Evolutionary conservation across 2,329 filamentous ascomycete genomes (phyloP), one percentile per base, ranked within the genome.

Genomic region (Aotearoamyces nothofagi): DNA sequence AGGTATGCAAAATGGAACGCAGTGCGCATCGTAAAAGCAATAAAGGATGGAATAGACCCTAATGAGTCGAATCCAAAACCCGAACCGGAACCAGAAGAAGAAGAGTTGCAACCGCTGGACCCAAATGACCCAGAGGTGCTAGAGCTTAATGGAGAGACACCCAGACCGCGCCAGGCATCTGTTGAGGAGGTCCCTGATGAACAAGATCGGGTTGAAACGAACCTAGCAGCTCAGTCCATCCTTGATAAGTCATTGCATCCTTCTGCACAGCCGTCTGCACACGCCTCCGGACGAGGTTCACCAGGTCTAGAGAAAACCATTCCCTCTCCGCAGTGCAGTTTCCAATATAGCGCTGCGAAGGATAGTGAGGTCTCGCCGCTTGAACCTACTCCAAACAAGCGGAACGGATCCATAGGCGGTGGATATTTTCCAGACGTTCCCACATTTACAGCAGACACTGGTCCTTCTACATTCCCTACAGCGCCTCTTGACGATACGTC

Each of bases 1-100:
- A 94, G 92, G 52, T 98, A 82, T 50, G 84, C 87, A 23, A 98
- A 96, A 54, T 98, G 82, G 66, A 92, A 96, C 51, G 86, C 87
- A 2, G 60, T 87, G 19, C 72, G 90, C 33, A 98, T 98, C 46
- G 64, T 80, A 10, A 93, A 82, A 54, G 90, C 90, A 8, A 68
- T 94, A 45, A 90, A 86, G 46, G 80, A 86, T 22, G 84, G 84
- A 30, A 77, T 81, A 39, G 86, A 98, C 47, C 90, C 90, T 3
- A 98, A 98, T 53, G 72, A 78, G 31, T 79, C 81, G 5, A 96
- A 96, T 46, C 87, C 87, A 0, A 70, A 69, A 32, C 63, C 58
- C 4, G 61, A 74, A 30, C 52, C 57, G 6, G 54, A 58, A 17
- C 44, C 54, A 12, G 60, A 64, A 24, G 57, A 58, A 12, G 46